phyloP scores from a whole-genome alignment of 2,329 filamentous ascomycete genomes.

The Venturia asperata region DNA sequence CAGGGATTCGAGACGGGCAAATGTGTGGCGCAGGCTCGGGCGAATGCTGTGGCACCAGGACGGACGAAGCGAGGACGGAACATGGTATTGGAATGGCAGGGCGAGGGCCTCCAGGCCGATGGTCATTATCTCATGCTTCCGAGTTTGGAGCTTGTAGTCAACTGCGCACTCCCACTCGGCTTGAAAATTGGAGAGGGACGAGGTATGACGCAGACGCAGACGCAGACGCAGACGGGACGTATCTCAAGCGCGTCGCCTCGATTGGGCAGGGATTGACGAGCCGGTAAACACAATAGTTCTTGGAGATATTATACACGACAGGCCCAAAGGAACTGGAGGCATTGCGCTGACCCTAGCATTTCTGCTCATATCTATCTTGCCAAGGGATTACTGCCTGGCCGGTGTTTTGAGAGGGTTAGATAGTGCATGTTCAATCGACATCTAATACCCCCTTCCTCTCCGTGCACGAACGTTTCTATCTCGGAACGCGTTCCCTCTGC shows the following conservation, averaged over 20 bases:
- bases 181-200: neutral
- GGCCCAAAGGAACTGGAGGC: too few species aligned
- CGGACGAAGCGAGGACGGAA: neutral
- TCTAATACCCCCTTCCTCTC: slow-evolving; percentile 9
- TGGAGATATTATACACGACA: too few species aligned
- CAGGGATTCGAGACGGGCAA: neutral
- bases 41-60: neutral
- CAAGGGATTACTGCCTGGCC: neutral
- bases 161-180: too few species aligned
- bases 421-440: neutral
- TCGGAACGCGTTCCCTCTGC: slow-evolving; percentile 4
- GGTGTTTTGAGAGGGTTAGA: neutral
- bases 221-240: too few species aligned
- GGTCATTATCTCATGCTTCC: neutral
- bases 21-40: neutral
- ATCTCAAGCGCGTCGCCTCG: neutral
- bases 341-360: too few species aligned
- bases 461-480: neutral
- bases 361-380: too few species aligned
- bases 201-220: neutral
- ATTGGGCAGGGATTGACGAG: neutral
- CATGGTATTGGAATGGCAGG: neutral
- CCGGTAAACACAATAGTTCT: too few species aligned
- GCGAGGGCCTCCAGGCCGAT: slow-evolving; percentile 1
- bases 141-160: too few species aligned